Base-by-base conservation (phyloP, 352 stramenopile genomes). In the Globisporangium irregulare region DNA sequence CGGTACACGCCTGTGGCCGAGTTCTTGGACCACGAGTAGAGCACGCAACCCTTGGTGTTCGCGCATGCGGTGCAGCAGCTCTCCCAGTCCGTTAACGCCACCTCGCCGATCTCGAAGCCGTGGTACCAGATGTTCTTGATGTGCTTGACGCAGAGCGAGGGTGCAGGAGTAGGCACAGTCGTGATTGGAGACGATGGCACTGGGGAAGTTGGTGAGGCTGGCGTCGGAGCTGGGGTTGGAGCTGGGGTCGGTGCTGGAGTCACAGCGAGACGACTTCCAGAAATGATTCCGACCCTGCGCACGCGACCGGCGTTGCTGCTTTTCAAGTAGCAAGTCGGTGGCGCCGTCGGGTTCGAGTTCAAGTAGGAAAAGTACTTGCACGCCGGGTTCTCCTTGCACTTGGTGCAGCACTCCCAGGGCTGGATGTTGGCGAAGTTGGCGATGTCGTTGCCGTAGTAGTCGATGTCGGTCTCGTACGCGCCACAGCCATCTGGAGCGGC, bases 91-190 rank as follows among this genome's bases (percentile, higher is more conserved):
- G 32, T 48, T 8, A 67, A 55, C 54, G 27, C 64, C 43, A 66
- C 64, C 14, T 66, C 75, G 22, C 69, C 24, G 12, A 83, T 68
- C 54, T 83, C 78, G 41, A 71, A 74, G 46, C 72, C 74, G 59
- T 78, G 65, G 64, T 74, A 81, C 53, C 75, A 76, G 29, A 77
- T 73, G 66, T 79, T 73, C 57, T 76, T 78, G 51, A 79, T 60
- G 50, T 78, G 72, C 14, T 63, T 43, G 12, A 63, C 64, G 54
- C 76, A 83, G 20, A 46, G 51, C 22, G 62, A 62, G 36, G 22
- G 29, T 3, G 36, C 43, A 4, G 41, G 41, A 20, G 41, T 48
- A 48, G 41, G 41, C 41, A 15, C 14, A 20, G 4, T n/a, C 14
- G 41, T n/a, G 41, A 48, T 48, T 48, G 41, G 41, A 20, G 15